Percentiles rank a stretch among this genome's conserved stretches.
Conservation (phyloP, 75 land plant species). For the Picea sitchensis region DNA sequence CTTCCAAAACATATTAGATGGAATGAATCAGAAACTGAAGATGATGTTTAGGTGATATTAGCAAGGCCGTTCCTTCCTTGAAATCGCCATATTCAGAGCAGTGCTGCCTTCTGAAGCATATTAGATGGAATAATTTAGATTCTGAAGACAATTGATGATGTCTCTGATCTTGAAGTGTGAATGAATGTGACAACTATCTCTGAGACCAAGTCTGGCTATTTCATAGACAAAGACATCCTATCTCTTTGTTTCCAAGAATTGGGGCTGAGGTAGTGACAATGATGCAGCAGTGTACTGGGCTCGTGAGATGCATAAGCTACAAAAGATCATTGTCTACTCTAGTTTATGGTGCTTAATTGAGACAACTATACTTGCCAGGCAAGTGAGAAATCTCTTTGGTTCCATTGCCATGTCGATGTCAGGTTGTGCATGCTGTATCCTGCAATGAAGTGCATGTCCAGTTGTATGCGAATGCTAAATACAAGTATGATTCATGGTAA, state of each 20-base stretch:
- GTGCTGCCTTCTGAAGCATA: background rate
- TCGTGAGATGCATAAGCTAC: background rate
- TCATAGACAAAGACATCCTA: background rate
- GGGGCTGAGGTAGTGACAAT: background rate
- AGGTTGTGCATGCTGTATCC: background rate
- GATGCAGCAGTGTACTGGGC: no score
- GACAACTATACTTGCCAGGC: background rate
- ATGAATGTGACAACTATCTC: no score
- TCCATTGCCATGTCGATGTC: background rate
- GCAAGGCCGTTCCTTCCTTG: conserved; percentile 1
- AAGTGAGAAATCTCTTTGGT: background rate
- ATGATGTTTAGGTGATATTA: background rate
- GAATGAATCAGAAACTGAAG: conserved; percentile 4
- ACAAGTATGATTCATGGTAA: background rate
- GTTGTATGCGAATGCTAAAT: background rate
- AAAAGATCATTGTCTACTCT: background rate
- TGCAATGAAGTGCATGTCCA: background rate
- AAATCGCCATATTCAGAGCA: conserved; percentile 1
- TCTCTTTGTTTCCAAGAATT: background rate
- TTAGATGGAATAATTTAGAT: conserved; percentile 4
- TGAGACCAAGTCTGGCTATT: background rate
- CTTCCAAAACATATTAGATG: conserved; percentile 7
- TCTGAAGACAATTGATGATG: background rate
- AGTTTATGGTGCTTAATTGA: background rate
- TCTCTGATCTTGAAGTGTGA: background rate